Evolutionary conservation across 106 monocot genomes (phyloP), one percentile per base, ranked within the genome.

Genomic region (Allium fistulosum): DNA sequence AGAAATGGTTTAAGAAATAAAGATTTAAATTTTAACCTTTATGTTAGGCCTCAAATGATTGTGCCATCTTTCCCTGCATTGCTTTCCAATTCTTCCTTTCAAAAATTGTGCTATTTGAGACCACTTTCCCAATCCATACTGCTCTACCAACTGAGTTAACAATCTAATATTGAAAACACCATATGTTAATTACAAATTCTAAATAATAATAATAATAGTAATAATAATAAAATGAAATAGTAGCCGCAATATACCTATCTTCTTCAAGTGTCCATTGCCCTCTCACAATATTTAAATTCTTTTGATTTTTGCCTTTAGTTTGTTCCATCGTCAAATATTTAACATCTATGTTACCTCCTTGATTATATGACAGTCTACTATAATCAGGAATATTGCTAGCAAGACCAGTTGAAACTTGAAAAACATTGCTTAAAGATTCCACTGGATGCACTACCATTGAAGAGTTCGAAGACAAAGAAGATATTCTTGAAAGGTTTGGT

Each of bases 1-100:
- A 22, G 22, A 22, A 22, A 37, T 37, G 2, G 37, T 37, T 37
- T 37, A 45, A 37, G 46, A n/a, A 4, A 56, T n/a, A 14, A 56
- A 15, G 10, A 15, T 8, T 7, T 52, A 18, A 27, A 53, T 8
- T 2, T 15, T 13, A 51, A 88, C 93, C 88, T 93, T 93, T 76
- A 93, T 93, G 58, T 93, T 86, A 49, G 93, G 93, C 64, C 85
- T 83, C 61, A 93, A 75, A 81, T 93, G 93, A 72, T 93, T 93
- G 68, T 93, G 85, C 93, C 88, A 93, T 81, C 88, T 83, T 76
- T 93, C 93, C 70, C 93, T 81, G 58, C 93, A 93, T 46, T 93
- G 93, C 69, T 93, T 88, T 17, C 93, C 93, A 50, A 83, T 81
- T 65, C 93, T 85, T 61, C 88, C 86, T 11, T 73, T 74, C 27